These are phyloP conservation scores for Aurinia saxatilis DNA, from an alignment of 345 rosid genomes.

Conservation along the genomic window DNA sequence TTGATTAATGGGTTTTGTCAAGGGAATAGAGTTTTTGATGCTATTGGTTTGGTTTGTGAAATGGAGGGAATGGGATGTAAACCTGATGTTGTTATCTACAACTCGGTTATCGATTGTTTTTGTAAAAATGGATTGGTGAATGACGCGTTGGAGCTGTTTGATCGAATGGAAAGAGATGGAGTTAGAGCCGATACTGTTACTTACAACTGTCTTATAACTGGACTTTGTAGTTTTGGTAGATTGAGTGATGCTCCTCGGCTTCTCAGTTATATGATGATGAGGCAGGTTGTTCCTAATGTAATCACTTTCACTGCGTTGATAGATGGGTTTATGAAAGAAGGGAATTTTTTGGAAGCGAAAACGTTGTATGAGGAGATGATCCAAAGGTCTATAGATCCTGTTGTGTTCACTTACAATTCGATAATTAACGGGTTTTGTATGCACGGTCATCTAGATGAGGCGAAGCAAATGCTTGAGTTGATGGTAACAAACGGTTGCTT, in stretches of 20 bases:
- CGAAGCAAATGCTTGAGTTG: conserved; percentile 11
- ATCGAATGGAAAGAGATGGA: background rate
- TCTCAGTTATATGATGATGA: background rate
- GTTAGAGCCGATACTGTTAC: conserved; percentile 17
- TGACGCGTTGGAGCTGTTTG: conserved; percentile 9
- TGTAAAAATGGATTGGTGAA: conserved; percentile 4
- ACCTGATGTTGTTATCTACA: conserved; percentile 19
- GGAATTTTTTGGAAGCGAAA: conserved; percentile 7
- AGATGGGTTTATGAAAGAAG: conserved; percentile 12
- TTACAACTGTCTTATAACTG: conserved; percentile 6
- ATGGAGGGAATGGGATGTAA: conserved; percentile 15
- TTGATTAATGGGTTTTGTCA: conserved; percentile 18
- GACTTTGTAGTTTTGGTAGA: conserved; percentile 25
- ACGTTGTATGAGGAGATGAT: conserved; percentile 20
- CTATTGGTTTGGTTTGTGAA: background rate
- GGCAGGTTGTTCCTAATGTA: conserved; percentile 3
- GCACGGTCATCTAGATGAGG: conserved; percentile 17
- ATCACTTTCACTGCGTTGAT: conserved; percentile 20
- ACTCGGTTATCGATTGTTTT: conserved; percentile 7
- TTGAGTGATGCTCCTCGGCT: background rate
- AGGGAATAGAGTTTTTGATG: conserved; percentile 14
- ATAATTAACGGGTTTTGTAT: conserved; percentile 22
- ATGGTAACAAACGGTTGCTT: conserved; percentile 15
- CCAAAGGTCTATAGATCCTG: conserved; percentile 4
- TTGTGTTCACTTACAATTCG: conserved; percentile 15